A percentile compares a stretch with the other conserved stretches of the same genome.
Evolutionary conservation across 2,329 filamentous ascomycete species (phyloP).

Genomic region (Aureobasidium sp.): DNA sequence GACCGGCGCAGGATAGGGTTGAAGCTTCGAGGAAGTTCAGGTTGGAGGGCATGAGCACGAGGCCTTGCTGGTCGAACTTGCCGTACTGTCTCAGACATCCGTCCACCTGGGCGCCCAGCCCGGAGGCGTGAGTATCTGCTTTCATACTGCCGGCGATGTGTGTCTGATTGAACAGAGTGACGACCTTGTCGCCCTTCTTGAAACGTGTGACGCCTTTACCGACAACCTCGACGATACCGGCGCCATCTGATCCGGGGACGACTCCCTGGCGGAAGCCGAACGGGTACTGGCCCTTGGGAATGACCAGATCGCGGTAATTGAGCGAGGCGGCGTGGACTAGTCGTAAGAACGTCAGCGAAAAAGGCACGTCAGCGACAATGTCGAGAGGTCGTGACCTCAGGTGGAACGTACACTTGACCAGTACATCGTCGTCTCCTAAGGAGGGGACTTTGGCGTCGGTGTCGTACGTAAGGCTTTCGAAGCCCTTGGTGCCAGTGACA

Average conservation of each 20-base stretch:
- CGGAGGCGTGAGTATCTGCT: slow-evolving; percentile 49
- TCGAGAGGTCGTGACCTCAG: too few species aligned
- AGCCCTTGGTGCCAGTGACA: too few species aligned
- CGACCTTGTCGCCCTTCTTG: slow-evolving; percentile 64
- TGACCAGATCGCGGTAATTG: slow-evolving; percentile 57
- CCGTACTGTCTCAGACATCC: slow-evolving; percentile 74
- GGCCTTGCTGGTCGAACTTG: slow-evolving; percentile 71
- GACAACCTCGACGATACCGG: slow-evolving; percentile 57
- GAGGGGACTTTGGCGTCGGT: too few species aligned
- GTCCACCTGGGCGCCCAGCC: slow-evolving; percentile 73
- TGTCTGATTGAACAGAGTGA: slow-evolving; percentile 69
- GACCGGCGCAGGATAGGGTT: slow-evolving; percentile 52
- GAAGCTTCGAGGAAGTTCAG: slow-evolving; percentile 52
- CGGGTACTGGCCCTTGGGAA: slow-evolving; percentile 52
- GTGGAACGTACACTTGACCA: slow-evolving; percentile 68
- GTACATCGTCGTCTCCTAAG: slow-evolving; percentile 77
- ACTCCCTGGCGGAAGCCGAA: slow-evolving; percentile 46
- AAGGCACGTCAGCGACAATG: too few species aligned
- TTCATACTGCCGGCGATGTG: slow-evolving; percentile 59
- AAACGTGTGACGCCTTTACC: slow-evolving; percentile 64
- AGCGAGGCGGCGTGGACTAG: slow-evolving; percentile 53
- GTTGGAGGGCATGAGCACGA: slow-evolving; percentile 69
- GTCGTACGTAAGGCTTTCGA: too few species aligned
- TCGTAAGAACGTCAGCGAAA: too few species aligned
- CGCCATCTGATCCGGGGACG: slow-evolving; percentile 57